Conservation (phyloP, 192 early-diverging fungal species). For the Mortierella claussenii region DNA sequence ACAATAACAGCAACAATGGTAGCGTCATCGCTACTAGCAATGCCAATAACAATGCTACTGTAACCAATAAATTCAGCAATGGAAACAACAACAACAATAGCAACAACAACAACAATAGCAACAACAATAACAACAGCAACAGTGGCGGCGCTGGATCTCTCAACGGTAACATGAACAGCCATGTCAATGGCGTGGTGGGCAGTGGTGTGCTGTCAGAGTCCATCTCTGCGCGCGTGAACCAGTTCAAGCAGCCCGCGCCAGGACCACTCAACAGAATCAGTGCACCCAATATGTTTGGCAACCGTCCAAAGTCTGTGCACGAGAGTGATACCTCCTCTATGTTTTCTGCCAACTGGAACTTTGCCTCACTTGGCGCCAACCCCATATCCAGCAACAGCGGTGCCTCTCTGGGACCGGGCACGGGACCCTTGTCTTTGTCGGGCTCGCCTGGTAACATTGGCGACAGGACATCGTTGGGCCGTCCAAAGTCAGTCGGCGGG, state of each 20-base stretch:
- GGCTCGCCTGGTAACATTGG: slow-evolving; percentile 44
- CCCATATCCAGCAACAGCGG: slow-evolving; percentile 20
- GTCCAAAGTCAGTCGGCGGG: slow-evolving; percentile 60
- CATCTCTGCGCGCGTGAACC: slow-evolving; percentile 26
- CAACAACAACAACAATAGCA: slow-evolving; percentile 32
- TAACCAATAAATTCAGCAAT: slow-evolving; percentile 8
- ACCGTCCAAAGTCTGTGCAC: slow-evolving; percentile 49
- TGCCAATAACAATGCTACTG: slow-evolving; percentile 20
- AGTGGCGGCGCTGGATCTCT: slow-evolving; percentile 6
- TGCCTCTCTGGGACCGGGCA: neutral
- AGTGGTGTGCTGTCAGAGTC: slow-evolving; percentile 29
- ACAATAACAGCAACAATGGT: slow-evolving; percentile 10
- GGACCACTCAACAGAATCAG: slow-evolving; percentile 34
- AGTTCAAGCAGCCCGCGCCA: slow-evolving; percentile 13
- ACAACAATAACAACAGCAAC: slow-evolving; percentile 24
- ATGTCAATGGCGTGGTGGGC: slow-evolving; percentile 25
- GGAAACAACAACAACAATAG: slow-evolving; percentile 26
- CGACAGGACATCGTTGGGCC: slow-evolving; percentile 43
- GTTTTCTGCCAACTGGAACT: slow-evolving; percentile 49
- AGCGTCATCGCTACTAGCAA: no score
- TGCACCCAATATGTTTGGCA: slow-evolving; percentile 17
- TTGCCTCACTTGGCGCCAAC: slow-evolving; percentile 39
- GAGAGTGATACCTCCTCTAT: slow-evolving; percentile 45
- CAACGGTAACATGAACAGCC: slow-evolving; percentile 21
- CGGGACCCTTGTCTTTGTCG: slow-evolving; percentile 10